Percentiles rank a stretch among this genome's conserved stretches.
phyloP scores from a whole-genome alignment of 345 rosid genomes.

The Populus deltoides region DNA sequence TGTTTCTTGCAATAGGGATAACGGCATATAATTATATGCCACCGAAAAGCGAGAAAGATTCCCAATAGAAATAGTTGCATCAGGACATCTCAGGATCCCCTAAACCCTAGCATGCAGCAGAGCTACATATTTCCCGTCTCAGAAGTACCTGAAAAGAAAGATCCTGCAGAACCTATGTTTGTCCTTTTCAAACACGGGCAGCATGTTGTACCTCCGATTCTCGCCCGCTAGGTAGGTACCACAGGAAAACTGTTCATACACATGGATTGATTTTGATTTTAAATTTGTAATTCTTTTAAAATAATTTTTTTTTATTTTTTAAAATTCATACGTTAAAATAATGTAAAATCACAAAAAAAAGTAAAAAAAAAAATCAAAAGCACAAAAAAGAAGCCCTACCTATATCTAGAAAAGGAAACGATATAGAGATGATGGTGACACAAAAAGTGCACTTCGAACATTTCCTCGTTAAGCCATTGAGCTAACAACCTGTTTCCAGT shows the following conservation, averaged over 20 bases:
- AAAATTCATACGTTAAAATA: too few relatives aligned
- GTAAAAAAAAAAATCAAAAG: too few relatives aligned
- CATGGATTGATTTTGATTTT: not conserved
- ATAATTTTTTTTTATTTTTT: too few relatives aligned
- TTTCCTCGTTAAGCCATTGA: constrained; percentile 5
- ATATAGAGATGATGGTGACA: not conserved
- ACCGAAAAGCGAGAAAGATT: not conserved
- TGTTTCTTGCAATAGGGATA: not conserved
- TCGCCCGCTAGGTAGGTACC: not conserved
- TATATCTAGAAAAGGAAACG: not conserved
- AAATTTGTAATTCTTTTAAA: too few relatives aligned
- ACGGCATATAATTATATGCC: not conserved
- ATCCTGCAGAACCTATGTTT: not conserved
- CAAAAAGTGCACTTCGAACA: constrained; percentile 13
- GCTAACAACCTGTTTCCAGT: constrained; percentile 7
- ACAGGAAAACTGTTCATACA: not conserved
- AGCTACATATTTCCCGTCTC: not conserved
- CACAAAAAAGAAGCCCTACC: too few relatives aligned
- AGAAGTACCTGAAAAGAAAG: not conserved
- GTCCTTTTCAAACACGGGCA: not conserved
- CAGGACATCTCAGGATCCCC: not conserved
- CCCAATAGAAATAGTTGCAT: not conserved
- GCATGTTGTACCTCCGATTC: not conserved
- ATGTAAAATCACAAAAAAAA: not conserved
- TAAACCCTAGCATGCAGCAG: not conserved